Evolutionary conservation across 1,284 basidiomycete genomes (phyloP).

Genomic region (Microbotryum scabiosae): DNA sequence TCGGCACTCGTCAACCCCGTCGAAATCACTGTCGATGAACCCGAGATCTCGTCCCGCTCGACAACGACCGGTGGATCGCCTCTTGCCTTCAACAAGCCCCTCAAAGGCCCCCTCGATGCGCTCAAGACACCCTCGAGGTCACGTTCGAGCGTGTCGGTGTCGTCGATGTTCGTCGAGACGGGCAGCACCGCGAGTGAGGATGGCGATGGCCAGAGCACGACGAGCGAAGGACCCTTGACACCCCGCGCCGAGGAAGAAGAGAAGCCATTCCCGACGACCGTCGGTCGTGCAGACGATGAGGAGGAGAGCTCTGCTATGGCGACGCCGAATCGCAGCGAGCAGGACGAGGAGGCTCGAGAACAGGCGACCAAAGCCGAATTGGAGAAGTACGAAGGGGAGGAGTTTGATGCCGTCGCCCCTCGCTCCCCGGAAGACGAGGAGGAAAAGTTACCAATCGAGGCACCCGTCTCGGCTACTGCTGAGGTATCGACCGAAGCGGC

Average conservation of each 20-base stretch:
- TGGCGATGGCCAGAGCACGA: neutral
- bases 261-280: neutral
- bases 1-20: neutral
- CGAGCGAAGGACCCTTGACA: too few relatives aligned
- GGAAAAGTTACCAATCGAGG: neutral
- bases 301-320: neutral
- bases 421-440: constrained; percentile 3
- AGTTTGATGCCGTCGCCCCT: constrained; percentile 9
- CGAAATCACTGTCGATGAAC: too few relatives aligned
- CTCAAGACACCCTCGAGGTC: constrained; percentile 9
- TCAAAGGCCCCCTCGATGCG: constrained; percentile 11
- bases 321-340: neutral
- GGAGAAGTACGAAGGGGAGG: constrained; percentile 18
- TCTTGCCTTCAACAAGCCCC: neutral
- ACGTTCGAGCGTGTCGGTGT: constrained; percentile 12
- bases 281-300: neutral
- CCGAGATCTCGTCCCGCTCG: too few relatives aligned
- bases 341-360: constrained; percentile 6
- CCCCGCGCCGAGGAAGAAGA: neutral
- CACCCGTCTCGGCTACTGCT: neutral
- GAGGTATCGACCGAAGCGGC: neutral
- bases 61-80: too few relatives aligned
- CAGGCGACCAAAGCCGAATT: constrained; percentile 12
- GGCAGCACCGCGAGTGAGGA: constrained; percentile 4
- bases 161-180: constrained; percentile 22